Percentiles rank a stretch among this genome's conserved stretches.
Evolutionary conservation across 495 filamentous ascomycete species (phyloP).

Genomic region (Xylaria acuta): DNA sequence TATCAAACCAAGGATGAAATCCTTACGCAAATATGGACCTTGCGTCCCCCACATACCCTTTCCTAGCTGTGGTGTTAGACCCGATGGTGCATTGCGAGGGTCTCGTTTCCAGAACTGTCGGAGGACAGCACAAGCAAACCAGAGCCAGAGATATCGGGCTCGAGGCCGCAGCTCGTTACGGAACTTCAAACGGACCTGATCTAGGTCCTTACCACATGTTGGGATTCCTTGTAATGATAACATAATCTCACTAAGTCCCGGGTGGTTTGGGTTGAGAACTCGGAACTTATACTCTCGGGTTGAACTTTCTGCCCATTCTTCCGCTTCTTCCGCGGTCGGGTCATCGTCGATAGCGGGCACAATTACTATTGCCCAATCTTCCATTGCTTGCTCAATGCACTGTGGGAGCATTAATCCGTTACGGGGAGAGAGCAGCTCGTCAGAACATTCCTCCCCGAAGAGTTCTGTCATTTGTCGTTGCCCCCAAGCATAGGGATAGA

Average conservation of each 20-base stretch:
- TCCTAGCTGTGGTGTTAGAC: background rate
- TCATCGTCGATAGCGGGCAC: background rate
- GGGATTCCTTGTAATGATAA: background rate
- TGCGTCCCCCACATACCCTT: background rate
- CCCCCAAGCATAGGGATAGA: background rate
- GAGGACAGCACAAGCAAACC: slow-evolving; percentile 2
- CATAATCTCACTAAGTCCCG: background rate
- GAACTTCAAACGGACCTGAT: background rate
- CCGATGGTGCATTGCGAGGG: background rate
- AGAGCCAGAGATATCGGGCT: slow-evolving; percentile 1
- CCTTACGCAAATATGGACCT: background rate
- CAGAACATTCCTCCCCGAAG: background rate
- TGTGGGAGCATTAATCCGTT: background rate
- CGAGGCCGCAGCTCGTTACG: background rate
- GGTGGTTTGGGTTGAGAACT: background rate
- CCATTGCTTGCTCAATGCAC: background rate
- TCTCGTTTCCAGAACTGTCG: background rate
- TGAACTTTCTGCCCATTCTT: background rate
- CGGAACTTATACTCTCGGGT: background rate
- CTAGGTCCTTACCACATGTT: background rate
- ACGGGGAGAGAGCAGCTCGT: background rate
- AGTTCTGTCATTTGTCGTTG: background rate
- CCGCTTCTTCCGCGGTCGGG: background rate
- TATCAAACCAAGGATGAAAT: slow-evolving; percentile 1
- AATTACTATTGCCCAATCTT: background rate